phyloP scores from a whole-genome alignment of 2,329 filamentous ascomycete species.

The Colletotrichum lentis region DNA sequence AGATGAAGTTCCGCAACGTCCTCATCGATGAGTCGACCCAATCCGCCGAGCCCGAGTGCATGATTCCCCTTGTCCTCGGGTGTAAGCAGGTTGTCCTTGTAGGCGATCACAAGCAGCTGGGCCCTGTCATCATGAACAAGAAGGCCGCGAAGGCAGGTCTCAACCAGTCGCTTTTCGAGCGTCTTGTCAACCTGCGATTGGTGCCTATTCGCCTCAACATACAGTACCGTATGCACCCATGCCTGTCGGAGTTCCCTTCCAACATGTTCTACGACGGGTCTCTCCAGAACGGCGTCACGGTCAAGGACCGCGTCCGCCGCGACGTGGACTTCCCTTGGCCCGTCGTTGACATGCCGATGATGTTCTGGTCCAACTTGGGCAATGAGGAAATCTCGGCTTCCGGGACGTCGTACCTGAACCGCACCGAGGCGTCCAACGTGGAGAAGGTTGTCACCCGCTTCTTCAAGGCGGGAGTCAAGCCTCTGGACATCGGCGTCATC shows the following conservation, averaged over 20 bases:
- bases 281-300: conserved; percentile 94
- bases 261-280: conserved; percentile 99
- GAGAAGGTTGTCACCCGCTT: conserved; percentile 99
- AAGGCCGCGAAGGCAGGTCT: conserved; percentile 97
- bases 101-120: conserved; percentile 96
- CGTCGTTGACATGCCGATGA: conserved; percentile 93
- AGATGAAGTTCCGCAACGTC: conserved; percentile 98
- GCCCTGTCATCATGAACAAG: conserved; percentile 99
- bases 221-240: conserved; percentile 99
- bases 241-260: conserved; percentile 94
- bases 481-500: conserved; percentile 93
- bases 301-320: conserved; percentile 83
- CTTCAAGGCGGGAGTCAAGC: conserved; percentile 98
- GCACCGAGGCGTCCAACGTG: conserved; percentile 95
- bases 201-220: conserved; percentile 93
- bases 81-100: conserved; percentile 99
- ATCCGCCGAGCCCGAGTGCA: conserved; percentile 96
- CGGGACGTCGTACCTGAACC: conserved; percentile 96
- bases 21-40: conserved; percentile 98
- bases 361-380: conserved; percentile 99
- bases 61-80: conserved; percentile 95
- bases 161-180: conserved; percentile 98
- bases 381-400: conserved; percentile 98
- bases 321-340: conserved; percentile 99
- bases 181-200: conserved; percentile 89